phyloP scores from a whole-genome alignment of 2,329 filamentous ascomycete genomes.

The Neonectria sp. region DNA sequence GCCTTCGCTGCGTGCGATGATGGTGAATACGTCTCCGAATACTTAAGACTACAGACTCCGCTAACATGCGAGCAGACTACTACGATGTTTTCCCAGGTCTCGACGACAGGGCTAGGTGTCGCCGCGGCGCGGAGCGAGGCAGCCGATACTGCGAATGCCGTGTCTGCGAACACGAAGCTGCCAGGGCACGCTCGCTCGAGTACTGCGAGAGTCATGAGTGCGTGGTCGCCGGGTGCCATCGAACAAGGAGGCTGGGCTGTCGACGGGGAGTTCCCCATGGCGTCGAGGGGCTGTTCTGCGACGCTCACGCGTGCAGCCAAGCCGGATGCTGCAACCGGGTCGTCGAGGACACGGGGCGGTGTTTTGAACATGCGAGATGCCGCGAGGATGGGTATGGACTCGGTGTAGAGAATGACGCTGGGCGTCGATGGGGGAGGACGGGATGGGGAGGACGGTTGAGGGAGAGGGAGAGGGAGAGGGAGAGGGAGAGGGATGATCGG shows the following conservation, averaged over 20 bases:
- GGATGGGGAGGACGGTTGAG: background rate
- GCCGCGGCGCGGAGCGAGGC: conserved; percentile 24
- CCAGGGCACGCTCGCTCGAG: conserved; percentile 32
- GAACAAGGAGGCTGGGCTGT: conserved; percentile 22
- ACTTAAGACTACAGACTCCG: background rate
- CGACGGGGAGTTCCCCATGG: background rate
- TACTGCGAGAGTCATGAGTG: conserved; percentile 41
- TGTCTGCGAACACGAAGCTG: conserved; percentile 40
- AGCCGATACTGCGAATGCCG: conserved; percentile 39
- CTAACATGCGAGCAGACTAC: conserved; percentile 26
- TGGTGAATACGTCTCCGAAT: conserved; percentile 38
- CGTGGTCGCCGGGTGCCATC: conserved; percentile 31
- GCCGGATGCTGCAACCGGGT: conserved; percentile 37
- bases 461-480: background rate
- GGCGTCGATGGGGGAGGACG: background rate
- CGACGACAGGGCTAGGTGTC: conserved; percentile 30
- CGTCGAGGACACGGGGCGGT: conserved; percentile 31
- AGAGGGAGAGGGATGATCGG: conserved; percentile 1
- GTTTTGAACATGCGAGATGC: conserved; percentile 32
- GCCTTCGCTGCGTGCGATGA: conserved; percentile 40
- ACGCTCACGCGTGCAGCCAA: conserved; percentile 39
- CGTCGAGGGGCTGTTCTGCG: conserved; percentile 35
- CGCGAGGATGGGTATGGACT: conserved; percentile 11
- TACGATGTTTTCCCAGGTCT: conserved; percentile 27
- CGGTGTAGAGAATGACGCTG: conserved; percentile 12